Percentiles rank a stretch among this genome's conserved stretches.
These are phyloP conservation scores for Talaromyces amestolkiae DNA, from an alignment of 2,329 filamentous ascomycete genomes.

Conservation along the genomic window DNA sequence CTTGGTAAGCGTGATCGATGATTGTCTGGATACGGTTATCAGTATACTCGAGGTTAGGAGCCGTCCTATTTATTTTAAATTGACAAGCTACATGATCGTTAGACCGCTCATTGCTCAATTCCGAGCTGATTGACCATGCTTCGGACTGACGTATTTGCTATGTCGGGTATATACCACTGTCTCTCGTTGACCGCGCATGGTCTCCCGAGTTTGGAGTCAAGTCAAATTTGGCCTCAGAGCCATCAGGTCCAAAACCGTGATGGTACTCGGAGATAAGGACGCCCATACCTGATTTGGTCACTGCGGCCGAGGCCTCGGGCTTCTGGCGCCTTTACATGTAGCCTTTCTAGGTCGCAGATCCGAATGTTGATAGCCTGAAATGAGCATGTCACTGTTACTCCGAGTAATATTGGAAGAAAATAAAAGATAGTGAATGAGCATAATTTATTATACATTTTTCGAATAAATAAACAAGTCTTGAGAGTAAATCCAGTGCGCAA, in stretches of 20 bases:
- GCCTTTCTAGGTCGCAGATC: not conserved
- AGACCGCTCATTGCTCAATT: not conserved
- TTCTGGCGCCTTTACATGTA: not conserved
- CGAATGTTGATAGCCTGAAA: not conserved
- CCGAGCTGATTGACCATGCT: not conserved
- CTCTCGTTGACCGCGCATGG: not conserved
- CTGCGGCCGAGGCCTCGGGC: not conserved
- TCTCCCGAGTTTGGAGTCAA: not conserved
- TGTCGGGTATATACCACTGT: not conserved
- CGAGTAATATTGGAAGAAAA: too few species aligned
- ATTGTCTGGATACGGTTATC: not conserved
- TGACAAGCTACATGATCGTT: not conserved
- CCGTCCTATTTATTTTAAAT: not conserved
- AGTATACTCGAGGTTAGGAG: not conserved
- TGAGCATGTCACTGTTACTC: not conserved
- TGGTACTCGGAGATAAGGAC: not conserved
- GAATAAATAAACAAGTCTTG: not conserved
- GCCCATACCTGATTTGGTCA: not conserved
- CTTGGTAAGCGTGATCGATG: not conserved
- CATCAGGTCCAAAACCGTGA: not conserved
- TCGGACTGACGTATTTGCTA: not conserved
- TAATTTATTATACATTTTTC: constrained; percentile 6
- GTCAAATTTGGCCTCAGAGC: not conserved
- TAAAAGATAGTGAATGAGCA: not conserved
- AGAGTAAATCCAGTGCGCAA: not conserved